Base-by-base conservation (phyloP, 345 rosid species). In the Erysimum cheiranthoides region DNA sequence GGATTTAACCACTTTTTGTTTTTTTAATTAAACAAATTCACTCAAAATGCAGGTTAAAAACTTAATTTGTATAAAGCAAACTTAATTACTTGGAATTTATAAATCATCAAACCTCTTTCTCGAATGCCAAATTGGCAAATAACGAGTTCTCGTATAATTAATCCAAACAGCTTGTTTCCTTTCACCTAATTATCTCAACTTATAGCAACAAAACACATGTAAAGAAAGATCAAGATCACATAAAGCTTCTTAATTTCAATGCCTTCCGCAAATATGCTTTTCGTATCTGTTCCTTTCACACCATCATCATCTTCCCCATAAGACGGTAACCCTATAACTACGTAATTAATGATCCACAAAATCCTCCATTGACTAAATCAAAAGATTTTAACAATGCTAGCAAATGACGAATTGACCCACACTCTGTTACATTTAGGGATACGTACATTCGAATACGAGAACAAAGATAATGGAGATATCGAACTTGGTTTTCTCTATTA, bases 211-310 rank as follows among this genome's bases (percentile, higher is more conserved):
- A 21, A 21, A 21, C 25, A 21, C 25, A 21, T 21, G 25, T 21
- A 21, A 21, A 21, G 25, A 21, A 21, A 21, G 25, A 21, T 21
- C 25, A 21, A 21, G 25, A 21, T 21, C 25, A 21, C 25, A 21
- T 21, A 21, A 21, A 21, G 25, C 25, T 21, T 21, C 25, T 21
- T 21, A 87, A 76, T 50, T 83, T 88, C 51, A 89, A 80, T 25
- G 92, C 92, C 73, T 87, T 89, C 14, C 74, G 52, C 57, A 82
- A 82, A 75, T 90, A 90, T 2, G 85, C 96, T 77, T 86, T 89
- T 1, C 88, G 77, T 67, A 91, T 91, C 57, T 91, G 87, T 30
- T 89, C 88, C 49, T 84, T 85, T 82, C 25, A 90, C 85, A 35
- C 90, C 94, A 57, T 32, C 25, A 32, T 34, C 4, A 13, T 16